Base-by-base conservation (phyloP, 2,329 filamentous ascomycete genomes). In the Cryoendolithus antarcticus region DNA sequence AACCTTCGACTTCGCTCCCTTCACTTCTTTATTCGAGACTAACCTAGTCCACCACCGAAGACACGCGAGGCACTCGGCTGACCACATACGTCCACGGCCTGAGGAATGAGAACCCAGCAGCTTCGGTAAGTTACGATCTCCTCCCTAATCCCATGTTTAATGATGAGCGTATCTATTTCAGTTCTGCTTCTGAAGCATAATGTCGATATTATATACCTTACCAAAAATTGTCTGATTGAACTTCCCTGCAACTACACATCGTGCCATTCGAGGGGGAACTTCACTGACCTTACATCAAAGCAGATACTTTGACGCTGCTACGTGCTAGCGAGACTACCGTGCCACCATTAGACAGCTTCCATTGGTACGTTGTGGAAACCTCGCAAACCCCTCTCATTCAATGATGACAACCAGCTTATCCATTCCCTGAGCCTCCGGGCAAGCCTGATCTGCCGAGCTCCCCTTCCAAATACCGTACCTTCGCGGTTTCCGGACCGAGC, bases 91-190 rank as follows among this genome's bases (percentile, higher is more conserved):
- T 37, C 10, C 30, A 27, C 24, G 27, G 24, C 15, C 10, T 35
- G 27, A 21, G 19, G 19, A 21, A 21, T 6, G 19, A 21, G 19
- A 12, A 7, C 4, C 13, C 13, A 35, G 24, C 8, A 35, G 12
- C 13, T 35, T 28, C 27, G 40, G 40, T 42, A 38, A 32, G 43
- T 43, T 34, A 33, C 31, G 9, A 21, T 32, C 11, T 29, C 39
- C 15, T 45, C 30, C 10, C 15, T 35, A 32, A 28, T 4, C 31
- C 35, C 36, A 9, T 33, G 44, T 52, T 50, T 40, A 37, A 54
- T 58, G 58, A 61, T 61, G 58, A 61, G 52, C 53, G 58, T 57
- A 59, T 61, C 42, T 32, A 48, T 51, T 61, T 53, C 58, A 61
- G 58, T 61, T 61, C 58, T 61, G 58, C 58, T 61, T 53, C 58